phyloP scores from a whole-genome alignment of 306 rosid genomes.

The Cicer judaicum region DNA sequence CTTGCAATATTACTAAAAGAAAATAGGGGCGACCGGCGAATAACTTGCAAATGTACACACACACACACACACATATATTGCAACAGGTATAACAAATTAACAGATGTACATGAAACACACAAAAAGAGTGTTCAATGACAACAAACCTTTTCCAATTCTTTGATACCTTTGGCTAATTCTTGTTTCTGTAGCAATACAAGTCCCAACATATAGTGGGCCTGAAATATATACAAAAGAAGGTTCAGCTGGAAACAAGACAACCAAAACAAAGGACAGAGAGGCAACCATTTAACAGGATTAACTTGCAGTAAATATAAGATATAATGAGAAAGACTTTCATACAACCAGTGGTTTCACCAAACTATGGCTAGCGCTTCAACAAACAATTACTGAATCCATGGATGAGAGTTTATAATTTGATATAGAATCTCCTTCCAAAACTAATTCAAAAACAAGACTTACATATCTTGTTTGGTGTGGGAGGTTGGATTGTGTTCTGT shows the following conservation, averaged over 20 bases:
- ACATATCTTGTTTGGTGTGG: neutral
- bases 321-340: constrained; percentile 9
- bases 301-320: constrained; percentile 38
- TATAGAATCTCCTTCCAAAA: constrained; percentile 10
- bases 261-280: constrained; percentile 24
- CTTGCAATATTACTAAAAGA: neutral
- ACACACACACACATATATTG: neutral
- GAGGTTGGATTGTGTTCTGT: no score
- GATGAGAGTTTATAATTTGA: constrained; percentile 17
- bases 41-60: no score
- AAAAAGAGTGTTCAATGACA: constrained; percentile 32
- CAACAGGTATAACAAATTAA: constrained; percentile 8
- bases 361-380: constrained; percentile 3
- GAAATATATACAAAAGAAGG: constrained; percentile 42
- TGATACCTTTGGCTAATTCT: constrained; percentile 71
- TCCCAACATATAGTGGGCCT: constrained; percentile 96
- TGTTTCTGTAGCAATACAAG: constrained; percentile 69
- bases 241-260: constrained; percentile 30
- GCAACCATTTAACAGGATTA: neutral
- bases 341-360: constrained; percentile 2
- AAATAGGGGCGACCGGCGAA: neutral
- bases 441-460: neutral
- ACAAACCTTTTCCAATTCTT: constrained; percentile 78
- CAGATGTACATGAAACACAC: constrained; percentile 34
- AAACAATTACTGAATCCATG: constrained; percentile 19